Percentiles rank a stretch among this genome's conserved stretches.
These are phyloP conservation scores for Lepidopterella palustris DNA, from an alignment of 495 filamentous ascomycete species.

Conservation along the genomic window DNA sequence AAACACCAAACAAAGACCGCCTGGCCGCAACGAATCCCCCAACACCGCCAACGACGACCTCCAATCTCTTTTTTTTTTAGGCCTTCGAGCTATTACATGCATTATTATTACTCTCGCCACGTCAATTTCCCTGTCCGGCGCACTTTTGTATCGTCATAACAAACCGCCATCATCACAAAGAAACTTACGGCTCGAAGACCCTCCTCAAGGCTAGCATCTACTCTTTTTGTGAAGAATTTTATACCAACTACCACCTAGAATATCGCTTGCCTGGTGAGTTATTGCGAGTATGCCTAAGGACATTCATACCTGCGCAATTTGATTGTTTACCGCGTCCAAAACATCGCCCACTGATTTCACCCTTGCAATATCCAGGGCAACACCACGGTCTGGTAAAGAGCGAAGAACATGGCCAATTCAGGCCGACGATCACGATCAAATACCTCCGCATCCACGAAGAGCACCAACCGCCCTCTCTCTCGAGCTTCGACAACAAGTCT, in stretches of 20 bases:
- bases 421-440: slow-evolving; percentile 49
- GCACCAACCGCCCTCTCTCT: slow-evolving; percentile 63
- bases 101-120: not conserved
- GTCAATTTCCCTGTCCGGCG: not conserved
- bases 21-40: not conserved
- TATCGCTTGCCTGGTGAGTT: not conserved
- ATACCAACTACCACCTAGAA: not conserved
- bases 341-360: not conserved
- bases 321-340: slow-evolving; percentile 2
- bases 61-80: no score
- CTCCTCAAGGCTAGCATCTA: not conserved
- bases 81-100: not conserved
- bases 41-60: not conserved
- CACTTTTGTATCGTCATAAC: not conserved
- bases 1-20: not conserved
- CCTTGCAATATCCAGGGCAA: slow-evolving; percentile 17
- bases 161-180: not conserved
- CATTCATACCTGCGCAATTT: not conserved
- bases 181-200: not conserved
- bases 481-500: slow-evolving; percentile 76
- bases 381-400: not conserved
- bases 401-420: slow-evolving; percentile 16
- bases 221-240: not conserved
- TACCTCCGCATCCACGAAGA: slow-evolving; percentile 49
- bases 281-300: not conserved